Conservation (phyloP, 306 rosid genomes). For the Alnus rubra region DNA sequence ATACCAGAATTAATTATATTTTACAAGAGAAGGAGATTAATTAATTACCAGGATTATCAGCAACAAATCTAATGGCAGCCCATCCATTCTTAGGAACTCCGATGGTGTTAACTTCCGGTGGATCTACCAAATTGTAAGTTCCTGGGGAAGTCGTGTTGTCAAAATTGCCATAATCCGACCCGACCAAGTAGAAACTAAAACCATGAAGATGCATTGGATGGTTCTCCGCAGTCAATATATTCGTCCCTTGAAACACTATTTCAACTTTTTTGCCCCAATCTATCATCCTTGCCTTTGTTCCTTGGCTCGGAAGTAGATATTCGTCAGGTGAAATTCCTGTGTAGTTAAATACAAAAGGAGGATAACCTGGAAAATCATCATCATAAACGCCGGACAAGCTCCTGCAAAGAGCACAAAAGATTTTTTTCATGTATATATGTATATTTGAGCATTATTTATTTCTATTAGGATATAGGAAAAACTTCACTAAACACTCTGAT, state of each 20-base stretch:
- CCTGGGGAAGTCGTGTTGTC: conserved; percentile 3
- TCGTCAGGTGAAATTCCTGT: conserved; percentile 28
- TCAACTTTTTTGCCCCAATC: conserved; percentile 35
- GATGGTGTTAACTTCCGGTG: conserved; percentile 30
- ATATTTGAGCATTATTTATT: too few relatives aligned
- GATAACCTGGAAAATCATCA: conserved; percentile 25
- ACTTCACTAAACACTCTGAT: too few relatives aligned
- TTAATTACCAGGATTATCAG: conserved; percentile 30
- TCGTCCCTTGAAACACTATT: conserved; percentile 48
- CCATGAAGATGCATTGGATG: conserved; percentile 61
- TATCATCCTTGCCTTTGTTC: conserved; percentile 28
- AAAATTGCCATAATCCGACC: conserved; percentile 35
- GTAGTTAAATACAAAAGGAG: conserved; percentile 33
- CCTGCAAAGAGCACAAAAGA: background rate
- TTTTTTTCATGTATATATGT: background rate
- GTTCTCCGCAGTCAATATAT: conserved; percentile 33
- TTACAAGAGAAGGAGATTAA: too few relatives aligned
- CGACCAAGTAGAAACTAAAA: conserved; percentile 39
- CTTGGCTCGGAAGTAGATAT: conserved; percentile 17
- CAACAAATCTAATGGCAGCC: conserved; percentile 37
- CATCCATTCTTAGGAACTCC: conserved; percentile 43
- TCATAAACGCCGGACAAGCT: conserved; percentile 25
- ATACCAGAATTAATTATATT: too few relatives aligned
- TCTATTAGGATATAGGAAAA: too few relatives aligned
- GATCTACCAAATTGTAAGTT: conserved; percentile 32